Conservation (phyloP, 805 yeast species). For the Scheffersomyces stipitis region DNA sequence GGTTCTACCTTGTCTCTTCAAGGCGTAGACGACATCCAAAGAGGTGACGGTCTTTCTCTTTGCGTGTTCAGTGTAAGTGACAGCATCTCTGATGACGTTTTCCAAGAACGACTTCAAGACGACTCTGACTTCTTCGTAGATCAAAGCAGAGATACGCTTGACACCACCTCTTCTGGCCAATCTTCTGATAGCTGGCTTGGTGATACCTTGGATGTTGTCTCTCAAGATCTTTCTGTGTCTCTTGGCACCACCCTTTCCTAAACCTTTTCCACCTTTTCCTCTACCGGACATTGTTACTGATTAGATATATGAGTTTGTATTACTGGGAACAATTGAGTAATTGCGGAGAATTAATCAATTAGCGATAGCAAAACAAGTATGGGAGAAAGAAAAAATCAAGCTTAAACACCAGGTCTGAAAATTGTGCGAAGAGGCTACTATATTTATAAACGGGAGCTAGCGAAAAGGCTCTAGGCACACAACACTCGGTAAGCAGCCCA, state of each 20-base stretch:
- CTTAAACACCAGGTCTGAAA: too few species aligned
- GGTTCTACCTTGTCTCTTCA: constrained; percentile 99
- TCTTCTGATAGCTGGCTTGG: constrained; percentile 99
- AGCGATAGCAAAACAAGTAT: constrained; percentile 9
- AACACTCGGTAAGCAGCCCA: too few species aligned
- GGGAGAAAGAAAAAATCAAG: constrained; percentile 5
- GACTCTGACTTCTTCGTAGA: constrained; percentile 98
- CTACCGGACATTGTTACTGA: constrained; percentile 94
- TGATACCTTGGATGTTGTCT: constrained; percentile 99
- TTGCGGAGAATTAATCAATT: too few species aligned
- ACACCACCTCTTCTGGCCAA: constrained; percentile 99
- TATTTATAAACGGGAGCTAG: too few species aligned
- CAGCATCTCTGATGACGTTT: constrained; percentile 98
- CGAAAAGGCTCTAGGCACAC: too few species aligned
- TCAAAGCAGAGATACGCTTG: constrained; percentile 98
- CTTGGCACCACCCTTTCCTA: constrained; percentile 99
- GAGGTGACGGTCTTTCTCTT: constrained; percentile 99
- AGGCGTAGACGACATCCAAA: constrained; percentile 96
- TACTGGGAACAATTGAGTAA: too few species aligned
- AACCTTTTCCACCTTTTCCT: constrained; percentile 99
- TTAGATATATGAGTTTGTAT: constrained; percentile 18
- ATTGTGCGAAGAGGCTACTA: too few species aligned
- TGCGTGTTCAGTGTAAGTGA: constrained; percentile 99
- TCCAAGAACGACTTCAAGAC: constrained; percentile 95
- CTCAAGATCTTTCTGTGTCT: constrained; percentile 99